Percentiles rank a stretch among this genome's conserved stretches.
These are phyloP conservation scores for Megacollybia platyphylla DNA, from an alignment of 1,284 basidiomycete species.

Conservation along the genomic window DNA sequence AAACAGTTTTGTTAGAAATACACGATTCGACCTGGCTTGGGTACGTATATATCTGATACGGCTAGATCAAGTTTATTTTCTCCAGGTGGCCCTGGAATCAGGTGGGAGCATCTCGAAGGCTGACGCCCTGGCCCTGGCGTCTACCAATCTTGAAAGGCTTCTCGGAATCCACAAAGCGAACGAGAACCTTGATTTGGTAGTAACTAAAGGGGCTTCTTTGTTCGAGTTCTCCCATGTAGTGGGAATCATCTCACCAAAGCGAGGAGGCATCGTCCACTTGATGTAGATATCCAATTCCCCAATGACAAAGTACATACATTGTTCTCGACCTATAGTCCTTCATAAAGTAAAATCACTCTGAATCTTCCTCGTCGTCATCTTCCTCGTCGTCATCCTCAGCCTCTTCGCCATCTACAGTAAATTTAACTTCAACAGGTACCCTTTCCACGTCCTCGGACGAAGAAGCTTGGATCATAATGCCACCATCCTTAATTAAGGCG, in stretches of 20 bases:
- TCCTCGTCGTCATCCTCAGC: too few species aligned
- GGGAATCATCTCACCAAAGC: conserved; percentile 23
- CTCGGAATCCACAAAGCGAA: conserved; percentile 14
- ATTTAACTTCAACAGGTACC: too few species aligned
- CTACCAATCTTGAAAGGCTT: conserved; percentile 25
- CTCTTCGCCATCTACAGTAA: too few species aligned
- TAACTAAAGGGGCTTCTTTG: conserved; percentile 31
- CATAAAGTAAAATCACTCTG: too few species aligned
- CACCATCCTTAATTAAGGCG: too few species aligned
- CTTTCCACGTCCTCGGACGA: too few species aligned
- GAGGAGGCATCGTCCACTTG: conserved; percentile 17
- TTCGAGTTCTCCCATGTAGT: conserved; percentile 34
- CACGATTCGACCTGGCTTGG: conserved; percentile 63
- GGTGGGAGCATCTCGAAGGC: conserved; percentile 11
- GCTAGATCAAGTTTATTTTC: conserved; percentile 2
- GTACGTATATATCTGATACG: conserved; percentile 17
- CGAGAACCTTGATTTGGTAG: conserved; percentile 33
- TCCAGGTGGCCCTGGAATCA: conserved; percentile 24
- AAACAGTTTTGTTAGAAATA: conserved; percentile 52
- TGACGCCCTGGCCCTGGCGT: conserved; percentile 11
- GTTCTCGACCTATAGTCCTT: too few species aligned
- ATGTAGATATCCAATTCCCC: conserved; percentile 7
- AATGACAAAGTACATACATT: too few species aligned
- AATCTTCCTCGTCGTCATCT: too few species aligned
- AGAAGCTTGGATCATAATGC: too few species aligned